phyloP scores from a whole-genome alignment of 1,139 yeast genomes.

The Protomyces gravidus region DNA sequence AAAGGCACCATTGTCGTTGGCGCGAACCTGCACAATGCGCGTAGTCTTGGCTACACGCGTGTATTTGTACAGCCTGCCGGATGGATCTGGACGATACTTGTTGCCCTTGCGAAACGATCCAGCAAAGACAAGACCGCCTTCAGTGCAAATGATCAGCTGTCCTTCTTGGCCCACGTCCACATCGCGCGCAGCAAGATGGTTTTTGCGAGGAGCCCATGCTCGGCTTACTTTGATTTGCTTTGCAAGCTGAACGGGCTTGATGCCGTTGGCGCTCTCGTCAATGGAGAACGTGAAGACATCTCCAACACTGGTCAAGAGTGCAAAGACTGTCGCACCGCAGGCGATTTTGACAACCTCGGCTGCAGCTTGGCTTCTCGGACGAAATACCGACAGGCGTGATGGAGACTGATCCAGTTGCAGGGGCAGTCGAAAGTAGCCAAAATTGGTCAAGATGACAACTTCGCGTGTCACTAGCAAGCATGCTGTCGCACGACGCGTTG shows the following conservation, averaged over 20 bases:
- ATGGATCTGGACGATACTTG: slow-evolving; percentile 29
- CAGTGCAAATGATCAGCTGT: slow-evolving; percentile 61
- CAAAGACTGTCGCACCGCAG: slow-evolving; percentile 35
- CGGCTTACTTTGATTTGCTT: slow-evolving; percentile 32
- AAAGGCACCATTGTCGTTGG: slow-evolving; percentile 63
- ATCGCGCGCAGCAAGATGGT: slow-evolving; percentile 46
- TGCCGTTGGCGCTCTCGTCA: slow-evolving; percentile 14
- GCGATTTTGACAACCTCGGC: slow-evolving; percentile 32
- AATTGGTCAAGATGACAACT: slow-evolving; percentile 59
- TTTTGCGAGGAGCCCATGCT: slow-evolving; percentile 42
- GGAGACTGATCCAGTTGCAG: slow-evolving; percentile 33
- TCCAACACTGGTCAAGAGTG: slow-evolving; percentile 39
- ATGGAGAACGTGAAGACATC: slow-evolving; percentile 39
- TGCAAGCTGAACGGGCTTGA: slow-evolving; percentile 28
- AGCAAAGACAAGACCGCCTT: slow-evolving; percentile 59
- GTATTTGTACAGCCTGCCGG: slow-evolving; percentile 48
- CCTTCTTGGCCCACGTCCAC: slow-evolving; percentile 69
- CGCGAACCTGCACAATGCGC: slow-evolving; percentile 58
- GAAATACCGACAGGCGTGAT: slow-evolving; percentile 31
- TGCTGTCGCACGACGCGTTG: slow-evolving; percentile 69
- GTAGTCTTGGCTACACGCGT: slow-evolving; percentile 53
- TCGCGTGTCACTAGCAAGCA: slow-evolving; percentile 58
- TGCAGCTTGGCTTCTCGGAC: slow-evolving; percentile 30
- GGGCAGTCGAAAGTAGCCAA: slow-evolving; percentile 50
- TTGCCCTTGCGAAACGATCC: slow-evolving; percentile 38